Percentiles rank a stretch among this genome's conserved stretches.
phyloP scores from a whole-genome alignment of 1,284 basidiomycete genomes.

The Ustilago lituana region DNA sequence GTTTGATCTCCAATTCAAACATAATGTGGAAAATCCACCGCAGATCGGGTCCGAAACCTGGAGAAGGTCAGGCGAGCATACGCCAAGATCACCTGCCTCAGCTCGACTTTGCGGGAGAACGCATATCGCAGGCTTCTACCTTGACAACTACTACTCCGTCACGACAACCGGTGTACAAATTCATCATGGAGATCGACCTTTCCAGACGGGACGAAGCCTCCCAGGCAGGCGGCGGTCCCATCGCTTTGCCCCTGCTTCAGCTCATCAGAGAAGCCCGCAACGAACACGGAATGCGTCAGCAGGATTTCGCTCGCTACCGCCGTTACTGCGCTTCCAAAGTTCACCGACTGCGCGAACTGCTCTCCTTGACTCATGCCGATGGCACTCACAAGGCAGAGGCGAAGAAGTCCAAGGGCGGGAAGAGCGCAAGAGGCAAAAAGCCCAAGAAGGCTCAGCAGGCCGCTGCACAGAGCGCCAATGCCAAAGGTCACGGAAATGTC shows the following conservation, averaged over 20 bases:
- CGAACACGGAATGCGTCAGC: conserved; percentile 88
- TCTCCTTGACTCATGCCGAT: conserved; percentile 79
- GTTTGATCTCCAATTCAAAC: background rate
- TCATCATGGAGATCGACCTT: conserved; percentile 40
- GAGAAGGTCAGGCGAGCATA: conserved; percentile 26
- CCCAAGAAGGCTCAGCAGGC: conserved; percentile 46
- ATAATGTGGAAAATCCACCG: background rate
- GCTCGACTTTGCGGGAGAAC: too few species aligned
- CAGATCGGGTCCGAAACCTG: conserved; percentile 13
- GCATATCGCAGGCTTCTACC: too few species aligned
- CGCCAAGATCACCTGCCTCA: too few species aligned
- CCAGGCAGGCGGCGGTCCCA: conserved; percentile 18
- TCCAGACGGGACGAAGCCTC: conserved; percentile 26
- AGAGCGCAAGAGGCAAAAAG: conserved; percentile 47
- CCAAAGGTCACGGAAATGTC: conserved; percentile 80
- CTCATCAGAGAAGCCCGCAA: conserved; percentile 87
- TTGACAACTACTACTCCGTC: background rate
- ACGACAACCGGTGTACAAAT: background rate
- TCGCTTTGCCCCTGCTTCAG: conserved; percentile 74
- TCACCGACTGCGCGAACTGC: conserved; percentile 82
- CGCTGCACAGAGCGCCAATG: conserved; percentile 54
- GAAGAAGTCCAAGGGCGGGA: conserved; percentile 34
- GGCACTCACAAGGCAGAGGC: conserved; percentile 25
- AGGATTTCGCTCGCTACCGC: conserved; percentile 85
- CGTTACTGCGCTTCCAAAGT: conserved; percentile 88